phyloP scores from a whole-genome alignment of 192 early-diverging fungal genomes.

The Rhizophagus sp. region DNA sequence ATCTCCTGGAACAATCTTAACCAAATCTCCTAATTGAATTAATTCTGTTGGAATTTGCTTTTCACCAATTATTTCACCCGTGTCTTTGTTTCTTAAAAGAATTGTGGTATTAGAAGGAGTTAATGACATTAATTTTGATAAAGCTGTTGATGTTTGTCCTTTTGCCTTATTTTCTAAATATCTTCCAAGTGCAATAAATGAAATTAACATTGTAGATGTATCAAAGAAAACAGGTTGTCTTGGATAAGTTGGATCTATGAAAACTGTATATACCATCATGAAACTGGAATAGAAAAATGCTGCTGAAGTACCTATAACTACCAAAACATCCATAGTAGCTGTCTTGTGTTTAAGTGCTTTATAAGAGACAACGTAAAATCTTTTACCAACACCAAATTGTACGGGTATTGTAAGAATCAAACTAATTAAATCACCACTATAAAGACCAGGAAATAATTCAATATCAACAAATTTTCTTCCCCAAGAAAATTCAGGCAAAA shows the following conservation, averaged over 20 bases:
- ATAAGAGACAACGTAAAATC: conserved; percentile 80
- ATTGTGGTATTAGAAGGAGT: conserved; percentile 76
- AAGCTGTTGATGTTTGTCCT: conserved; percentile 86
- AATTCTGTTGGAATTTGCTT: conserved; percentile 79
- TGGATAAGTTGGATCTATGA: conserved; percentile 47
- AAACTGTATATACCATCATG: conserved; percentile 67
- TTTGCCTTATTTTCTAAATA: conserved; percentile 95
- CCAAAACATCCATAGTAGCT: conserved; percentile 96
- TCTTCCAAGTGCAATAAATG: conserved; percentile 89
- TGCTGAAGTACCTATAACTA: conserved; percentile 81
- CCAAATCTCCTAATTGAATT: conserved; percentile 79
- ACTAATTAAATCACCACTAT: conserved; percentile 65
- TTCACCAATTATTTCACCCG: conserved; percentile 54
- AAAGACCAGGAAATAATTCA: conserved; percentile 63
- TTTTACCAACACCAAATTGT: conserved; percentile 83
- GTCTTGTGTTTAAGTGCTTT: conserved; percentile 77
- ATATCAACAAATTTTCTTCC: conserved; percentile 32
- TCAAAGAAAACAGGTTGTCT: conserved; percentile 90
- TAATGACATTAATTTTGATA: conserved; percentile 85
- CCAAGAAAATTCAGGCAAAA: conserved; percentile 57
- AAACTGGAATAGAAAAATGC: conserved; percentile 85
- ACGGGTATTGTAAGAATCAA: conserved; percentile 82
- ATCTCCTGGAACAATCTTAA: conserved; percentile 91
- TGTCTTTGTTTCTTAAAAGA: conserved; percentile 44
- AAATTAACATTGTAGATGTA: conserved; percentile 86